A percentile compares a stretch with the other conserved stretches of the same genome.
Conservation (phyloP, 768 basidiomycete genomes). For the Pholiota molesta region DNA sequence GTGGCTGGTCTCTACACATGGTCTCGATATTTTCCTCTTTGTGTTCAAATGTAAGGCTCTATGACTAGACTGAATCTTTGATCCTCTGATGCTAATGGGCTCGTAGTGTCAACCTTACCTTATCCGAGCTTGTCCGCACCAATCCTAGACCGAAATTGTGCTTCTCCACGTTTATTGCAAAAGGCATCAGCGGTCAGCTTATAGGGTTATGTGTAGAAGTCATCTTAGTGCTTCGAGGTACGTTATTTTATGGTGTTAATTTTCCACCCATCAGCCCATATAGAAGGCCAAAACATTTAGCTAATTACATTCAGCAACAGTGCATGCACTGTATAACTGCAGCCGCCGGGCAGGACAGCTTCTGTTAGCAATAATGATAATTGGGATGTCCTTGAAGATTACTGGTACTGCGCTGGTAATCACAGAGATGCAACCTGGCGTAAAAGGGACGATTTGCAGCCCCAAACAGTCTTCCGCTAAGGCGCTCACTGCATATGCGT, state of each 20-base stretch:
- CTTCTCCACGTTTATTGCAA: conserved; percentile 4
- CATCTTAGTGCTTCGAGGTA: conserved; percentile 4
- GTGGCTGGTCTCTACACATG: conserved; percentile 18
- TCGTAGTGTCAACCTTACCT: conserved; percentile 9
- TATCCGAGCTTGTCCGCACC: conserved; percentile 8
- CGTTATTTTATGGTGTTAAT: neutral
- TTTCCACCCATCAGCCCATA: too few relatives aligned
- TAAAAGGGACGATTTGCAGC: conserved; percentile 6
- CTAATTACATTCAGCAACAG: neutral
- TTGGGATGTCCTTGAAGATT: conserved; percentile 10
- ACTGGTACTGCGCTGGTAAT: conserved; percentile 8
- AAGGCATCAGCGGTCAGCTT: conserved; percentile 11
- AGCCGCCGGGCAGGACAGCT: conserved; percentile 3
- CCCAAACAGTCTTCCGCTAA: neutral
- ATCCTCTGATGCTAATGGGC: neutral
- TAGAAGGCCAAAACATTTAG: neutral
- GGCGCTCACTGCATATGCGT: conserved; percentile 3
- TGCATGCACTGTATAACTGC: conserved; percentile 17
- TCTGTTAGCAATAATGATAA: conserved; percentile 3
- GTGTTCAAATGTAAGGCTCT: conserved; percentile 10
- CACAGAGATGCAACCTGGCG: neutral
- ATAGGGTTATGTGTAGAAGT: conserved; percentile 17
- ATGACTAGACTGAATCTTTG: neutral
- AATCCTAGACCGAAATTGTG: conserved; percentile 9
- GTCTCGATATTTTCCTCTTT: conserved; percentile 15